Evolutionary conservation across 768 basidiomycete genomes (phyloP), one percentile per base, ranked within the genome.

Genomic region (Pleurotus platypus): DNA sequence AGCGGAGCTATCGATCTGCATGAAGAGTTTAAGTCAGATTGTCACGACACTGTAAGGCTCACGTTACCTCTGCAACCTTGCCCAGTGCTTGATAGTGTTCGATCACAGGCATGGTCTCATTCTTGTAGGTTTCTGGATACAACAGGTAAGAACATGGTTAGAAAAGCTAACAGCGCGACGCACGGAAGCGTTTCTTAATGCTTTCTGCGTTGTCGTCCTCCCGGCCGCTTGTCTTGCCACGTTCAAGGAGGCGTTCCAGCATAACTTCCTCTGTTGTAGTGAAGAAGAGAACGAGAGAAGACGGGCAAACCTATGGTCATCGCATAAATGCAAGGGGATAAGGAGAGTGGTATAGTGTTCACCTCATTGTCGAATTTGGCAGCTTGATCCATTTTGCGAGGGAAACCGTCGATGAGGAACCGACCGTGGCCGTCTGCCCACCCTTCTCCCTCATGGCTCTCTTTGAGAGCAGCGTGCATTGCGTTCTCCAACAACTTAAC

Each of bases 301-400:
- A 89, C 49, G 75, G 60, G 72, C 94, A 97, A 57, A 97, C 89
- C 92, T 93, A 55, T 50, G 12, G 47, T 38, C 30, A 2, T n/a
- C 20, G 16, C 37, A 57, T 62, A 5, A 47, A 54, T 12, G 26
- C 49, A 49, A 48, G 43, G 30, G 37, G 8, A 48, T 42, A 37
- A 13, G 8, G 16, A 20, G 43, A 51, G 54, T 16, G 39, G 40
- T 20, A 51, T 43, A 16, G 3, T 71, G 82, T 16, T 55, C 62
- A 94, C 96, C 47, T 85, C 79, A 63, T 90, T 78, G 65, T 98
- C 96, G 67, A 98, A 99, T 69, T 86, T 86, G 65, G 87, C 59
- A 0, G 95, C 96, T 73, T 99, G 97, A 69, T 99, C 97, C 94
- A 98, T 94, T 78, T 98, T 94, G 59, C 96, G 83, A 55, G 96